Conservation (phyloP, 73 alveolate genomes). For the Breviolum minutum region DNA sequence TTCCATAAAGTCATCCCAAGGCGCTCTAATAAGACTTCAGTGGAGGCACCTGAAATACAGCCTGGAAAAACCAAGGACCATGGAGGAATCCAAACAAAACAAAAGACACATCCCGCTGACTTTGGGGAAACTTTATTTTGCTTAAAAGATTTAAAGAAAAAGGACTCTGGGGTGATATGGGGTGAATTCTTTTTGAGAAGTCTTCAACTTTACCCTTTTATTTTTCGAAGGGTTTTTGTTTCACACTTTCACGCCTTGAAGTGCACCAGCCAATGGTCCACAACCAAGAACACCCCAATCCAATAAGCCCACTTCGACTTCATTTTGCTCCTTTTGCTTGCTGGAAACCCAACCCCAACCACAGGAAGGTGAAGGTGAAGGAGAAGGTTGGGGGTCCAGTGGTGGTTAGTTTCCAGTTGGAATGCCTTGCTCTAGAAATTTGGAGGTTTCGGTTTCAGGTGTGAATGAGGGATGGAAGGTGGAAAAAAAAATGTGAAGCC, state of each 20-base stretch:
- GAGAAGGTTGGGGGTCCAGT: neutral
- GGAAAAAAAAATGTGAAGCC: no score
- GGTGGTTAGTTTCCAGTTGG: neutral
- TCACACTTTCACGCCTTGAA: slow-evolving; percentile 16
- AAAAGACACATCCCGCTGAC: no score
- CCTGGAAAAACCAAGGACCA: neutral
- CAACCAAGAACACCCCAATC: slow-evolving; percentile 84
- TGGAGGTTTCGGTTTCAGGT: no score
- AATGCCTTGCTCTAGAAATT: neutral
- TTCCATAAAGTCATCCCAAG: no score
- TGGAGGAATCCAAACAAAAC: neutral
- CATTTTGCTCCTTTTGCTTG: slow-evolving; percentile 20
- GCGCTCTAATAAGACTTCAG: slow-evolving; percentile 42
- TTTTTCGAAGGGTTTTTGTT: no score
- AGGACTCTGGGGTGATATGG: no score
- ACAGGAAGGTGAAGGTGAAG: neutral
- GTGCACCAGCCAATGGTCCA: slow-evolving; percentile 41
- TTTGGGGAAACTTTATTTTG: no score
- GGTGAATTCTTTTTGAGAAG: no score
- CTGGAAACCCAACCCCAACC: neutral
- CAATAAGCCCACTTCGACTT: slow-evolving; percentile 75
- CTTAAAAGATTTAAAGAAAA: no score
- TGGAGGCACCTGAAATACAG: slow-evolving; percentile 87
- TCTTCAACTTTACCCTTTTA: neutral
- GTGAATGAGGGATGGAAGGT: no score